Base-by-base conservation (phyloP, 2,329 filamentous ascomycete genomes). In the Coniochaeta sp. region DNA sequence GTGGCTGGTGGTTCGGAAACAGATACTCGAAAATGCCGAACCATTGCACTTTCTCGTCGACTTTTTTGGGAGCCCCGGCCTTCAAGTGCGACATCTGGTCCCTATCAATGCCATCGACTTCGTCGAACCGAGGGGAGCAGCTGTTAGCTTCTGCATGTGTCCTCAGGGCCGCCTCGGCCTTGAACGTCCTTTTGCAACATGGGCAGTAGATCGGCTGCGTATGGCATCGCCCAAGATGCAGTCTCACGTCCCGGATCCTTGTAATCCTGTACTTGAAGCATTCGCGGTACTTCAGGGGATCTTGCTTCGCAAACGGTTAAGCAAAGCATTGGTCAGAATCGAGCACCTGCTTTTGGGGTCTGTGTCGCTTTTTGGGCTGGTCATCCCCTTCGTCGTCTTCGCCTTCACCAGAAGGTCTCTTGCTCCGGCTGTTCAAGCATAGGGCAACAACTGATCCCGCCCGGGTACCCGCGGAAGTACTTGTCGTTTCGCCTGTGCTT, bases 221-320 rank as follows among this genome's bases (percentile, higher is more conserved):
- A 14, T 54, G 52, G 3, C 38, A 18, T 4, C 50, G 52, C 3
- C 3, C 18, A 0, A 54, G 16, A 4, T 54, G 52, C 31, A 47
- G 47, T 24, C 50, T 54, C 1, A 54, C 50, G 6, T 54, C 50
- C 1, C 40, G 50, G 1, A 52, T 52, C 5, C 50, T n/a, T 7
- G 14, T 52, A 2, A 54, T 4, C 4, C 3, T 50, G 1, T 49
- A 35, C 9, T 16, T 42, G 24, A 52, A 52, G 26, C 52, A 54
- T 13, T 3, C 40, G 2, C 38, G 30, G 5, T 52, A 28, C 2
- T 31, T 27, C 14, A 16, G 28, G 1, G 52, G 33, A 5, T 54
- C 50, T 18, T 54, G 49, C 13, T 54, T 54, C 10, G 52, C 51
- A 20, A 49, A 52, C 8, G 52, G 52, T 16, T 46, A 52, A 3